These are phyloP conservation scores for Oidiodendron maius DNA, from an alignment of 495 filamentous ascomycete species.

Conservation along the genomic window DNA sequence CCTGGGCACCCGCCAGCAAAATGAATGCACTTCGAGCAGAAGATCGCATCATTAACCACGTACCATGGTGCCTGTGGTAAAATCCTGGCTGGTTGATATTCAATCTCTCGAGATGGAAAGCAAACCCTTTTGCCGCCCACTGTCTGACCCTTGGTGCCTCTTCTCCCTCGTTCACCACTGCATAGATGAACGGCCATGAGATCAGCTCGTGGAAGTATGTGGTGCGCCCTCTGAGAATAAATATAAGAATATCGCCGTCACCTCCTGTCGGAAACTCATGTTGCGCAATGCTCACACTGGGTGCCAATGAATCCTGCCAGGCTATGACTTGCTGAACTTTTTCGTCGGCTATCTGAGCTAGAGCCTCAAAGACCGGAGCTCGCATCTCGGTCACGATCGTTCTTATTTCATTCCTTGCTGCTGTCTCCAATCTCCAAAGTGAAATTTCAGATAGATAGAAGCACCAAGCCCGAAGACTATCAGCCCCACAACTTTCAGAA, in stretches of 20 bases:
- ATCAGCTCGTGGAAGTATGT: conserved; percentile 29
- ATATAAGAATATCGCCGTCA: conserved; percentile 26
- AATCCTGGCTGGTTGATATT: conserved; percentile 27
- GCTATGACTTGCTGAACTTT: neutral
- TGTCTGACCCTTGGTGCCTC: neutral
- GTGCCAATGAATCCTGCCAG: neutral
- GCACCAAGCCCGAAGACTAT: conserved; percentile 1
- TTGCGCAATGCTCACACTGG: neutral
- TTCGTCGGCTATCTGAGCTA: neutral
- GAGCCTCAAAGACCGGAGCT: neutral
- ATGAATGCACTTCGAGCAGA: conserved; percentile 4
- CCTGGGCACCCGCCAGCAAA: neutral
- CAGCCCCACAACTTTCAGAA: neutral
- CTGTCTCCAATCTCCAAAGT: neutral
- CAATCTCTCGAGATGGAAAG: conserved; percentile 24
- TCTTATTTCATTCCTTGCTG: neutral
- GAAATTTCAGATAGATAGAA: conserved; percentile 5
- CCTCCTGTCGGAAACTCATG: neutral
- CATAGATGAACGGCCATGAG: conserved; percentile 25
- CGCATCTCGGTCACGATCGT: neutral
- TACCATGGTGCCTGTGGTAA: conserved; percentile 34
- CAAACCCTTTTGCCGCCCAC: conserved; percentile 2
- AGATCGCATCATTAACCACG: conserved; percentile 34
- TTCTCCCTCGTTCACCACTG: conserved; percentile 19
- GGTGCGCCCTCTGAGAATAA: conserved; percentile 27